phyloP scores from a whole-genome alignment of 2,329 filamentous ascomycete genomes.

The Ophiocordyceps polyrhachis-furcata region DNA sequence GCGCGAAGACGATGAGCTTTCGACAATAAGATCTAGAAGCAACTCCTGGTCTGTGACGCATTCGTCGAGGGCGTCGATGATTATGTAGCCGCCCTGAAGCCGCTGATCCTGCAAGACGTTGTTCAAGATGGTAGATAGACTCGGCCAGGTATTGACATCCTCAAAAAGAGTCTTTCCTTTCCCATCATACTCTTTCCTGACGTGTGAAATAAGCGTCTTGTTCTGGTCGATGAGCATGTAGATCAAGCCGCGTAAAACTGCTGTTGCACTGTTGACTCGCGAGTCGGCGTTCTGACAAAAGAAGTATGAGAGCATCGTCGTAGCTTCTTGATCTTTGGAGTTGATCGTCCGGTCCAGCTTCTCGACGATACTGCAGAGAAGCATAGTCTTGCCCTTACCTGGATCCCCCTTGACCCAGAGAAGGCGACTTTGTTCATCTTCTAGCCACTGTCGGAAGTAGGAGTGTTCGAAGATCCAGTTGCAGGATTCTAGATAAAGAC shows the following conservation, averaged over 20 bases:
- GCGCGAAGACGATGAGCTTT: conserved; percentile 4
- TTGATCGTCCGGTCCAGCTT: conserved; percentile 1
- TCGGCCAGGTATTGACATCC: conserved; percentile 17
- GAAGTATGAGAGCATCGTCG: conserved; percentile 10
- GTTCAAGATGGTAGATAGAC: conserved; percentile 17
- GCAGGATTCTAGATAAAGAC: conserved; percentile 13
- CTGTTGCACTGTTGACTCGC: conserved; percentile 17
- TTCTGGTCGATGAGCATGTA: conserved; percentile 18
- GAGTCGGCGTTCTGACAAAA: conserved; percentile 23
- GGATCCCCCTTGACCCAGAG: conserved; percentile 16
- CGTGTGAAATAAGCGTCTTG: conserved; percentile 13
- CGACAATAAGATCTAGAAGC: conserved; percentile 18
- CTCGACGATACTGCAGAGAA: conserved; percentile 13
- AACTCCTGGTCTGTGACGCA: conserved; percentile 10
- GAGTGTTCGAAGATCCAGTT: conserved; percentile 14
- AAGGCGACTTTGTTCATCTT: conserved; percentile 10
- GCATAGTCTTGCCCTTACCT: conserved; percentile 19
- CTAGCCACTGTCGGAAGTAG: conserved; percentile 10
- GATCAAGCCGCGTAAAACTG: conserved; percentile 24
- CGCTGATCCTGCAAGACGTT: conserved; percentile 18
- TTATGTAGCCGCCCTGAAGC: conserved; percentile 11
- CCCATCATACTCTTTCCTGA: conserved; percentile 12
- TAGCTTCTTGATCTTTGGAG: not conserved
- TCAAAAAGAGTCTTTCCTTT: conserved; percentile 14
- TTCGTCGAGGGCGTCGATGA: conserved; percentile 30